Base-by-base conservation (phyloP, 495 filamentous ascomycete genomes). In the Penicillium bialowiezense region DNA sequence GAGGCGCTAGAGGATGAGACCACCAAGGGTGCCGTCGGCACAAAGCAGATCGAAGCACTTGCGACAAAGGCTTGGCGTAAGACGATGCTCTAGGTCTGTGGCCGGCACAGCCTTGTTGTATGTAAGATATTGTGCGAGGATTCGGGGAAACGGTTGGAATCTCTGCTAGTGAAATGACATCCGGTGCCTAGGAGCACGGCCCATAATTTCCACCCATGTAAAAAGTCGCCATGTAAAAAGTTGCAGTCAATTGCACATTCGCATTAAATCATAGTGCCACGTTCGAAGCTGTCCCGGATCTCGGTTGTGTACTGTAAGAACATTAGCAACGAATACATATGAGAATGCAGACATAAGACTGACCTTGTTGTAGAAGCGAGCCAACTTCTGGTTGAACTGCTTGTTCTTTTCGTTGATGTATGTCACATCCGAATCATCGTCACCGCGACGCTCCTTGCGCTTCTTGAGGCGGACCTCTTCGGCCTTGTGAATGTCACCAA, bases 391-490 rank as follows among this genome's bases (percentile, higher is more conserved):
- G 80, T 98, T 98, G 75, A 98, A 97, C 75, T 96, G 89, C 76
- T 95, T 95, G 76, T 95, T 95, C 86, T 97, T 97, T 69, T 96
- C 90, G 69, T 98, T 98, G 78, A 98, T 98, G 71, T 95, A 97
- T 8, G 95, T 97, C 50, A 97, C 89, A 65, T 98, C 93, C 20
- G 80, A 82, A 28, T 91, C 89, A 18, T 89, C 87, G 54, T 88
- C 81, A 68, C 80, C 83, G 67, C 78, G 82, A 47, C 90, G 79
- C 50, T 91, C 88, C 63, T 80, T 84, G 55, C 89, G 81, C 74
- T 93, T 91, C 78, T 88, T 88, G 69, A 96, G 67, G 29, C 90
- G 73, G 23, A 80, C 73, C 55, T 95, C 91, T 72, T 97, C 93
- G 4, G 89, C 90, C 76, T 91, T 95, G 58, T 81, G 82, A 59